Percentiles rank a stretch among this genome's conserved stretches.
phyloP scores from a whole-genome alignment of 2,329 filamentous ascomycete species.

The Xylaria multiplex region DNA sequence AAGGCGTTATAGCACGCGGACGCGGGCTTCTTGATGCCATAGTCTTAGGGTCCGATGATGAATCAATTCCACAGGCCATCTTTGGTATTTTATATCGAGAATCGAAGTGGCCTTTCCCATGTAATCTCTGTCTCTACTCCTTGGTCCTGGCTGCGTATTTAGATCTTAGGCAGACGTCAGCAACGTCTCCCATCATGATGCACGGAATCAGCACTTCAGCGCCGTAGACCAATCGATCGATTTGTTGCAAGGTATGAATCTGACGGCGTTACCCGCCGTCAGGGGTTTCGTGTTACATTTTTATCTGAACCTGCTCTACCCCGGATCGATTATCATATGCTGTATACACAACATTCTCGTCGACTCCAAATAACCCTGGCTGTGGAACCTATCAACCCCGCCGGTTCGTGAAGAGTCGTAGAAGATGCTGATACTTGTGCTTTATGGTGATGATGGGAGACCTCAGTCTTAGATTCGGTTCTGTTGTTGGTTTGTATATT shows the following conservation, averaged over 20 bases:
- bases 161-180: background rate
- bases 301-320: background rate
- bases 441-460: too few species aligned
- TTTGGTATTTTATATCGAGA: background rate
- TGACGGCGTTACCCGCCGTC: background rate
- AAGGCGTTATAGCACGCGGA: too few species aligned
- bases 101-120: background rate
- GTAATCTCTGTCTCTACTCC: background rate
- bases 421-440: too few species aligned
- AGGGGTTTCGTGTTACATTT: too few species aligned
- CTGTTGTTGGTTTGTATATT: too few species aligned
- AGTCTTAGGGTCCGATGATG: too few species aligned
- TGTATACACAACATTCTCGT: background rate
- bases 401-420: too few species aligned
- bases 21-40: too few species aligned
- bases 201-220: constrained; percentile 4
- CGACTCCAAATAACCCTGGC: too few species aligned
- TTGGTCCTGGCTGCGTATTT: background rate
- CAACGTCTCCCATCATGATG: background rate
- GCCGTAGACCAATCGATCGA: background rate
- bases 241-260: background rate
- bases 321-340: constrained; percentile 2
- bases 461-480: too few species aligned
- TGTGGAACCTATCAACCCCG: too few species aligned
- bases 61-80: too few species aligned